Base-by-base conservation (phyloP, 2,329 filamentous ascomycete genomes). In the Scedosporium dehoogii region DNA sequence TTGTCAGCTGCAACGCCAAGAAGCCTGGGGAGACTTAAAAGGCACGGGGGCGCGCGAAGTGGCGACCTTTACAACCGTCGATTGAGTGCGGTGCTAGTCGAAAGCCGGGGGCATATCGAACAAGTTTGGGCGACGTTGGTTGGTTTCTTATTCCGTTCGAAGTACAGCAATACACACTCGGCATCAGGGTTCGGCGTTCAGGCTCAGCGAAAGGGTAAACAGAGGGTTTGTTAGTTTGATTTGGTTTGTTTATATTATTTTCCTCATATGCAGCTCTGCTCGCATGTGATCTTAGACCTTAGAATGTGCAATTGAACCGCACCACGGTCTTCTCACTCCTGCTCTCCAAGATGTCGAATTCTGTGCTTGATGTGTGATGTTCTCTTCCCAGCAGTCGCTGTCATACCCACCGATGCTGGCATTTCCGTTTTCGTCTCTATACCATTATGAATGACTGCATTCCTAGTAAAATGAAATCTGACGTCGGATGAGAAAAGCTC, bases 1-100 rank as follows among this genome's bases (percentile, higher is more conserved):
- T 99, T 68, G 94, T 99, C 59, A 96, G 91, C 76, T 97, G 93
- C 77, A 96, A 96, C 72, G 92, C 92, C 68, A 97, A 97, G 81
- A 81, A 78, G 69, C 77, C 78, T 2, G 77, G 76, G 61, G 79
- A 81, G 63, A 63, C 63, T 57, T 66, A 62, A 14, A 55, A 12
- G 10, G 33, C 10, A 38, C 10, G 33, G 6, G 4, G n/a, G 6
- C 33, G 4, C 33, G 33, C 9, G 12, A 3, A 38, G 33, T n/a
- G n/a, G 10, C 33, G 33, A 12, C 33, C 33, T 10, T 38, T 10
- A 38, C 33, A 38, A 38, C 33, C 10, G 33, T 38, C 14, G 33
- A 38, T 38, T 38, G 12, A 38, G 33, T 9, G 33, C 33, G 33
- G 14, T 38, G 33, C 14, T 38, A 38, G 33, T 38, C 33, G 10